Evolutionary conservation across 2,329 filamentous ascomycete species (phyloP).

Genomic region (Periconia macrospinosa): DNA sequence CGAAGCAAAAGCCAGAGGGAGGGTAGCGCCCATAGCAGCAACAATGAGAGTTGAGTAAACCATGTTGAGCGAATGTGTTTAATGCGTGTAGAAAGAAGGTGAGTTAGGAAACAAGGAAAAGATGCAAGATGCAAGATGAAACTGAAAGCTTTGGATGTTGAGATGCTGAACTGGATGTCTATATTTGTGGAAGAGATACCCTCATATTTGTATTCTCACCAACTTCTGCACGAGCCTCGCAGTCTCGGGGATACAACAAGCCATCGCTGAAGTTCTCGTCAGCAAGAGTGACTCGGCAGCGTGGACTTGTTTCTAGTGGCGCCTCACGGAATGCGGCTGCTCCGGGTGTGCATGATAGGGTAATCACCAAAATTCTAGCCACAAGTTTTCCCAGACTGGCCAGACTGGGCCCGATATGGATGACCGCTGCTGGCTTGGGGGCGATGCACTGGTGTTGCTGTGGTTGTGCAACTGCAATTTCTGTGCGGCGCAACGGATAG

Average conservation of each 20-base stretch:
- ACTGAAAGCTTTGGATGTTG: background rate
- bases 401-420: conserved; percentile 5
- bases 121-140: background rate
- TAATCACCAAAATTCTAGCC: background rate
- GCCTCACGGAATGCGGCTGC: conserved; percentile 16
- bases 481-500: conserved; percentile 12
- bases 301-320: conserved; percentile 4
- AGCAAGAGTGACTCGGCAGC: conserved; percentile 9
- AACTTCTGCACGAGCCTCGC: background rate
- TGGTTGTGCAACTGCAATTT: background rate
- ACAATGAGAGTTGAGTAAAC: conserved; percentile 15
- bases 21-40: conserved; percentile 11
- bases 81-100: background rate
- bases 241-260: background rate
- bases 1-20: conserved; percentile 19
- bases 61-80: conserved; percentile 13
- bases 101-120: conserved; percentile 3
- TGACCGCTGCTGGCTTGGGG: background rate
- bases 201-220: conserved; percentile 10
- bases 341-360: conserved; percentile 7
- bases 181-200: background rate
- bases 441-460: conserved; percentile 1
- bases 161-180: conserved; percentile 5
- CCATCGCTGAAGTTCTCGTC: background rate
- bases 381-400: too few species aligned